Conservation (phyloP, 768 basidiomycete genomes). For the Mycena amicta region DNA sequence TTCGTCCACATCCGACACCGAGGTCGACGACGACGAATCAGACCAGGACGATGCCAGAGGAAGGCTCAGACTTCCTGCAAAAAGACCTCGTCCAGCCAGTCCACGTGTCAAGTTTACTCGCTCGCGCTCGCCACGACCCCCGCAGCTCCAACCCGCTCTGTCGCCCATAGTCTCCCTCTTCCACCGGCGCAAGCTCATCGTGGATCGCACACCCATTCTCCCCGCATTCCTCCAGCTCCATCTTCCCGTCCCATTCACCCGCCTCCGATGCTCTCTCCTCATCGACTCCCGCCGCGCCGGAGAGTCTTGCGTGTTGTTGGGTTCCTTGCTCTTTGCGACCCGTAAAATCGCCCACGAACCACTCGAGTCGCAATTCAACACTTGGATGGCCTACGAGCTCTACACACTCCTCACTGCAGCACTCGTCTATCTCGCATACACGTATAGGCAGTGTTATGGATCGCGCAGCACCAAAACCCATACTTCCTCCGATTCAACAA, state of each 20-base stretch:
- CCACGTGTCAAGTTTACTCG: slow-evolving; percentile 61
- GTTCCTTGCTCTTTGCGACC: slow-evolving; percentile 60
- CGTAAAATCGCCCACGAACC: slow-evolving; percentile 51
- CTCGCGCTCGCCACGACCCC: slow-evolving; percentile 61
- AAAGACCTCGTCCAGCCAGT: slow-evolving; percentile 29
- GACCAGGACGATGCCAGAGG: slow-evolving; percentile 44
- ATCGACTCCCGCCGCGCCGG: slow-evolving; percentile 64
- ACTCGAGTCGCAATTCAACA: slow-evolving; percentile 36
- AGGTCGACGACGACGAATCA: slow-evolving; percentile 56
- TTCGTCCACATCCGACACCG: slow-evolving; percentile 11
- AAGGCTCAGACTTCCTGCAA: slow-evolving; percentile 12
- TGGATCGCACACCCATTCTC: slow-evolving; percentile 39
- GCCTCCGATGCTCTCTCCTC: slow-evolving; percentile 47
- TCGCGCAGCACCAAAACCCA: slow-evolving; percentile 1
- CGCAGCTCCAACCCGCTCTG: slow-evolving; percentile 17
- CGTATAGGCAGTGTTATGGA: slow-evolving; percentile 51
- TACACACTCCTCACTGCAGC: slow-evolving; percentile 55
- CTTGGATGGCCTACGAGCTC: slow-evolving; percentile 64
- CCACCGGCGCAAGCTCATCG: slow-evolving; percentile 42
- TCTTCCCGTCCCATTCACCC: slow-evolving; percentile 45
- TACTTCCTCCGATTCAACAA: not conserved
- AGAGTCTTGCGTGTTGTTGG: slow-evolving; percentile 68
- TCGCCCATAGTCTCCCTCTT: slow-evolving; percentile 49
- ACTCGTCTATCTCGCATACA: slow-evolving; percentile 63
- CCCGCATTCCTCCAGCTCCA: slow-evolving; percentile 51